Percentiles rank a stretch among this genome's conserved stretches.
Evolutionary conservation across 2,329 filamentous ascomycete genomes (phyloP).

Genomic region (Coleophoma cylindrospora): DNA sequence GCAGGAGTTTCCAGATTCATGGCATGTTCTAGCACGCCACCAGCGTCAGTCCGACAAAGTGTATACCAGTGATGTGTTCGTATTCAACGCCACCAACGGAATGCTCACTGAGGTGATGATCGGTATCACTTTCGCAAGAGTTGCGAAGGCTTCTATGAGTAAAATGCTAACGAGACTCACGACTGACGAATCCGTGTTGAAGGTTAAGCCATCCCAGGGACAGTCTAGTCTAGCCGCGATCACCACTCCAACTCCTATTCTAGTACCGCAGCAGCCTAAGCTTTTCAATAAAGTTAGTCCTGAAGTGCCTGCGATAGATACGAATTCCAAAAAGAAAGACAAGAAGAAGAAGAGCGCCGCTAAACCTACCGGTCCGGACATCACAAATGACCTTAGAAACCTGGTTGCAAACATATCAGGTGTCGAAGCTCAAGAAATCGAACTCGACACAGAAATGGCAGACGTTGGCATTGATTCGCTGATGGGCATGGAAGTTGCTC

Average conservation of each 20-base stretch:
- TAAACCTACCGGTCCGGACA: constrained; percentile 5
- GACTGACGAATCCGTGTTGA: neutral
- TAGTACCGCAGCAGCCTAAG: no score
- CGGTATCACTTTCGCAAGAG: constrained; percentile 25
- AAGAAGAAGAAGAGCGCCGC: constrained; percentile 9
- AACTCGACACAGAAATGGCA: constrained; percentile 28
- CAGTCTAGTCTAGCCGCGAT: neutral
- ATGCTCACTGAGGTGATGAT: constrained; percentile 27
- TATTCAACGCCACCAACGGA: constrained; percentile 26
- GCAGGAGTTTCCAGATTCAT: constrained; percentile 10
- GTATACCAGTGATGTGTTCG: constrained; percentile 29
- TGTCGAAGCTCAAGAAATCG: constrained; percentile 31
- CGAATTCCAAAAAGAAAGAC: constrained; percentile 8
- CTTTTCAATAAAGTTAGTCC: neutral
- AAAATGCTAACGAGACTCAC: constrained; percentile 24
- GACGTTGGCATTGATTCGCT: constrained; percentile 45
- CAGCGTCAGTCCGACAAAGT: constrained; percentile 16
- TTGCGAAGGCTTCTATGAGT: constrained; percentile 23
- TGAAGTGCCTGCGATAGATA: neutral
- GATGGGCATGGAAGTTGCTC: constrained; percentile 41
- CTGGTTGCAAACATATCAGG: constrained; percentile 27
- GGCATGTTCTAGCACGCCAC: constrained; percentile 26
- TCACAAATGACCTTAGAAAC: neutral
- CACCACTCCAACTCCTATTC: neutral
- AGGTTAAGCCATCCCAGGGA: neutral